Evolutionary conservation across 352 stramenopile genomes (phyloP), one percentile per base, ranked within the genome.

Genomic region (Blastocystis sp.): DNA sequence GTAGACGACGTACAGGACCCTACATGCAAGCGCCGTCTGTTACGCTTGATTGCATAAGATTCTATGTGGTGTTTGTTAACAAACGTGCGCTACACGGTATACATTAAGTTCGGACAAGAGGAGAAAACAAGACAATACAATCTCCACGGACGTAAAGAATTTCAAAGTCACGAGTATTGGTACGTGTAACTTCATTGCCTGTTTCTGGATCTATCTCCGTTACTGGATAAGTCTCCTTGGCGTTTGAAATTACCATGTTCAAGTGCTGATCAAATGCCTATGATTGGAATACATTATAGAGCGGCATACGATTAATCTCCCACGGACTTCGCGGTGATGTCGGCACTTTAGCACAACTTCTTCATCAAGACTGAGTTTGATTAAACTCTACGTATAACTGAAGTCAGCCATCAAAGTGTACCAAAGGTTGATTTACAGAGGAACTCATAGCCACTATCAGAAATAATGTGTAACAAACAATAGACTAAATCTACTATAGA

Each of bases 221-320:
- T 54, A 66, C 30, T 6, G 59, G n/a, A 9, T 68, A 55, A 43
- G 63, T 68, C 50, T 85, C 73, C 50, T 85, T 85, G 16, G 73
- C 73, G 34, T 85, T 85, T 11, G 73, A 59, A 54, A 85, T 13
- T 5, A 85, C 50, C 73, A 85, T 85, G 26, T 85, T 85, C 7
- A 85, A 45, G 63, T 85, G 73, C 73, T 85, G 73, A 65, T 85
- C 73, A 45, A 47, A 85, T 69, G 73, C 73, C 73, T 85, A 85
- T 43, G 24, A 8, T 11, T 26, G 3, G 3, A 68, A 66, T 50
- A 1, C 3, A 34, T 13, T 9, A 26, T 53, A 3, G n/a, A 18
- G 26, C 3, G 2, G 13, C 3, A 16, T 68, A 85, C 73, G 11
- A 85, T 34, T 26, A 85, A 66, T 68, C 53, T 85, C 34, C 73